phyloP scores from a whole-genome alignment of 2,329 filamentous ascomycete genomes.

The Orbilia quercus region DNA sequence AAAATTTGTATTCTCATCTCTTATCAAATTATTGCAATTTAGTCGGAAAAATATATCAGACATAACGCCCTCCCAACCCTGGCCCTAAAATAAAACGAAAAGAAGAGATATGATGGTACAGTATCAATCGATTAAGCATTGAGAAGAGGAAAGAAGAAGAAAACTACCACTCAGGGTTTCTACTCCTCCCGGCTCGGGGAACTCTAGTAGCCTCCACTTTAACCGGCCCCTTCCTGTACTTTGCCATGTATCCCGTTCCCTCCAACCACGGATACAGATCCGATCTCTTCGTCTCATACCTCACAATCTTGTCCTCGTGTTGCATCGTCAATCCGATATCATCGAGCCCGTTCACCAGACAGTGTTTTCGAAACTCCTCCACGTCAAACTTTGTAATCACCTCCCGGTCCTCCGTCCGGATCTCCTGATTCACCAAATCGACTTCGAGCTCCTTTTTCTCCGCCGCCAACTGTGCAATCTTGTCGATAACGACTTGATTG shows the following conservation, averaged over 20 bases:
- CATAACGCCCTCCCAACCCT: slow-evolving; percentile 6
- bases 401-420: slow-evolving; percentile 79
- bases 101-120: slow-evolving; percentile 2
- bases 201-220: slow-evolving; percentile 70
- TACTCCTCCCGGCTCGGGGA: slow-evolving; percentile 45
- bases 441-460: slow-evolving; percentile 87
- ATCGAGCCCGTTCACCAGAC: slow-evolving; percentile 89
- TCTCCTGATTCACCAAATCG: slow-evolving; percentile 84
- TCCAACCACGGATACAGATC: slow-evolving; percentile 89
- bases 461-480: slow-evolving; percentile 79
- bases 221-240: slow-evolving; percentile 69
- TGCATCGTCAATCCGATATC: slow-evolving; percentile 96
- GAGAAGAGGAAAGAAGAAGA: neutral
- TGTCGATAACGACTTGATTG: slow-evolving; percentile 74
- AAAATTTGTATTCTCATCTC: slow-evolving; percentile 4
- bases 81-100: neutral
- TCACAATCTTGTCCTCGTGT: slow-evolving; percentile 85
- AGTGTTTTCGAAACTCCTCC: slow-evolving; percentile 94
- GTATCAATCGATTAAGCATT: neutral
- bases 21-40: slow-evolving; percentile 24
- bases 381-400: slow-evolving; percentile 84
- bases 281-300: slow-evolving; percentile 82
- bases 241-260: slow-evolving; percentile 79
- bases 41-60: slow-evolving; percentile 1
- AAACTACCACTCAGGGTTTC: slow-evolving; percentile 45